phyloP scores from a whole-genome alignment of 2,329 filamentous ascomycete genomes.

The Myrmaecium sp. region DNA sequence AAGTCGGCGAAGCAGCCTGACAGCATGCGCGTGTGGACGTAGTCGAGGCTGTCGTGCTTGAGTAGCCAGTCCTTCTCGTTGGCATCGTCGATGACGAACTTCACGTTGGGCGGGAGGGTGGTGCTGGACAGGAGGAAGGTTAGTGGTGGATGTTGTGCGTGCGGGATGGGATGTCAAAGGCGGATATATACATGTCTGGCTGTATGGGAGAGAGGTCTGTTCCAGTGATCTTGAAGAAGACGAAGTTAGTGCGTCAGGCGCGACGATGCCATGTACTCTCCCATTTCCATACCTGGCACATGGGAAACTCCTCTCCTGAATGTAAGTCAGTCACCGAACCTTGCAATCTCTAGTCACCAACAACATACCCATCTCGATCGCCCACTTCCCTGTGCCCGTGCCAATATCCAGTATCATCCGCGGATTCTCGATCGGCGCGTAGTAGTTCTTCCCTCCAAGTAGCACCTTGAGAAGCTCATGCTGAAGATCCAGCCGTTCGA shows the following conservation, averaged over 20 bases:
- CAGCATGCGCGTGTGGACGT: conserved; percentile 43
- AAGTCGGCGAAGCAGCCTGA: conserved; percentile 41
- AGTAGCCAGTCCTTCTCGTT: conserved; percentile 42
- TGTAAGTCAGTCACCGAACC: conserved; percentile 8
- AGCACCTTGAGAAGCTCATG: conserved; percentile 21
- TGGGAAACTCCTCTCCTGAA: conserved; percentile 17
- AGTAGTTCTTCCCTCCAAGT: conserved; percentile 17
- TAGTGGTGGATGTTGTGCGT: no score
- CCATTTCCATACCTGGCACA: conserved; percentile 16
- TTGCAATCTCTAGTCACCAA: not conserved
- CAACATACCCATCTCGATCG: conserved; percentile 23
- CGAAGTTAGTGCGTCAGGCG: conserved; percentile 6
- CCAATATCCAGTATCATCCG: conserved; percentile 24
- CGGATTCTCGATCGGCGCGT: conserved; percentile 21
- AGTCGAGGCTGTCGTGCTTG: conserved; percentile 34
- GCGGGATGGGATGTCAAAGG: no score
- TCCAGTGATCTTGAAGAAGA: conserved; percentile 18
- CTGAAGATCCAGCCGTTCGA: conserved; percentile 21
- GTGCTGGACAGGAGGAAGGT: conserved; percentile 21
- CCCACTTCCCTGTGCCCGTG: conserved; percentile 25
- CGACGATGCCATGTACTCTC: not conserved
- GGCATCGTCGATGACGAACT: conserved; percentile 56
- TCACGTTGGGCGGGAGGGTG: conserved; percentile 58
- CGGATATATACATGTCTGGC: conserved; percentile 20
- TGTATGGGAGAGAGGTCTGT: conserved; percentile 26